Conservation (phyloP, 805 yeast species). For the Grigorovia jiainica region DNA sequence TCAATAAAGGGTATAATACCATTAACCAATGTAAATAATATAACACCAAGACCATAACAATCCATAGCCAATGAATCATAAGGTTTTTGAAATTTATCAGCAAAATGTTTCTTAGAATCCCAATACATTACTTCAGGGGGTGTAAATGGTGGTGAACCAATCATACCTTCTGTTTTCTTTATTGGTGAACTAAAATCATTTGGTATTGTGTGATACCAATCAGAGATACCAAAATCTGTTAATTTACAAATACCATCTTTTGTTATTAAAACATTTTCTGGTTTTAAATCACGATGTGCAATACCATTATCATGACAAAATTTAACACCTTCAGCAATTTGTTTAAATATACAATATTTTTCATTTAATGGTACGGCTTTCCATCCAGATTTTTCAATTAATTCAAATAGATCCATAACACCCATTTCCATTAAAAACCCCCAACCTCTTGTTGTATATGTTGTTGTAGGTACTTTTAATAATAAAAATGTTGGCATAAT, state of each 20-base stretch:
- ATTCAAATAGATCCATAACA: slow-evolving; percentile 53
- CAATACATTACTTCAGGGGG: slow-evolving; percentile 66
- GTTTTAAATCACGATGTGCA: slow-evolving; percentile 67
- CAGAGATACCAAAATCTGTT: slow-evolving; percentile 73
- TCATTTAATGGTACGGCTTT: slow-evolving; percentile 41
- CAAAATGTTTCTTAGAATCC: slow-evolving; percentile 25
- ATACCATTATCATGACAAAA: slow-evolving; percentile 58
- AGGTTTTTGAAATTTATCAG: slow-evolving; percentile 27
- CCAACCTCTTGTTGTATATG: slow-evolving; percentile 58
- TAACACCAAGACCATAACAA: slow-evolving; percentile 64
- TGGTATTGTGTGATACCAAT: slow-evolving; percentile 47
- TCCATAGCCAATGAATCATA: slow-evolving; percentile 66
- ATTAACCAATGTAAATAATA: slow-evolving; percentile 51
- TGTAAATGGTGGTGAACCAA: slow-evolving; percentile 76
- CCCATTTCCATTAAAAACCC: slow-evolving; percentile 63
- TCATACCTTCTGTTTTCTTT: slow-evolving; percentile 36
- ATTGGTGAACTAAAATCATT: slow-evolving; percentile 39
- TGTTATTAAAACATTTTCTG: slow-evolving; percentile 60
- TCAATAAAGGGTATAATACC: slow-evolving; percentile 52
- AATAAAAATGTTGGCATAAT: slow-evolving; percentile 47
- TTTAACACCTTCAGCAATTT: slow-evolving; percentile 51
- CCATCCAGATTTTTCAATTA: slow-evolving; percentile 54
- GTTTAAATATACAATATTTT: slow-evolving; percentile 60
- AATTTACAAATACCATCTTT: slow-evolving; percentile 53
- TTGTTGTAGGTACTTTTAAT: slow-evolving; percentile 48